Evolutionary conservation across 805 yeast genomes (phyloP), one percentile per base, ranked within the genome.

Genomic region (Saturnispora halmiae): DNA sequence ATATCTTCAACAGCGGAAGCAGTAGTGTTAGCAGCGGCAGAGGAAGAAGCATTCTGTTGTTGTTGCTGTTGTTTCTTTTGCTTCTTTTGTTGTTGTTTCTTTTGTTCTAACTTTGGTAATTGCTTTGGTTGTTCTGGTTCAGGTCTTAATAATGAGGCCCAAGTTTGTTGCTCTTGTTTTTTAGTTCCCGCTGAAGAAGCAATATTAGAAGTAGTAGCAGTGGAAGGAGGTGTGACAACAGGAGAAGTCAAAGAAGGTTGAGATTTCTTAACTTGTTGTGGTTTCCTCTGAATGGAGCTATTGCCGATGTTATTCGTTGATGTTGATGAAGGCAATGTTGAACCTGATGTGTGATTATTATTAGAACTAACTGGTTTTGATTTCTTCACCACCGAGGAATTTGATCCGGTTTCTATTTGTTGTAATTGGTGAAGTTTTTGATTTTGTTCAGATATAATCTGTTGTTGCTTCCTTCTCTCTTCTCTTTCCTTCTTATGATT

Each of bases 401-500:
- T n/a, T n/a, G n/a, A n/a, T n/a, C n/a, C n/a, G n/a, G n/a, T n/a
- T n/a, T n/a, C n/a, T n/a, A n/a, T n/a, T n/a, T n/a, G n/a, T 24
- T 37, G 43, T 25, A 33, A 42, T 26, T 37, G 44, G 18, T 25
- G 41, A 25, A 29, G 16, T 19, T 40, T 34, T 30, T 35, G 36
- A 24, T 27, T n/a, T 24, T 29, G 46, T 22, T 35, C 32, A 18
- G 29, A 15, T 39, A 26, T 31, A 25, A 10, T 33, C 28, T 26
- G 16, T 24, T 32, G 46, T 22, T 30, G 33, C 21, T 15, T 34
- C 21, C 49, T 25, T 41, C 50, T 24, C 39, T 41, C 40, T 41
- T 46, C 56, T 49, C 58, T 11, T 13, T 50, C 46, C 64, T 64
- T 66, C 58, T 58, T 67, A 66, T 61, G 75, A 64, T 71, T 68